phyloP scores from a whole-genome alignment of 352 stramenopile genomes.

The Hyaloperonospora brassicae region DNA sequence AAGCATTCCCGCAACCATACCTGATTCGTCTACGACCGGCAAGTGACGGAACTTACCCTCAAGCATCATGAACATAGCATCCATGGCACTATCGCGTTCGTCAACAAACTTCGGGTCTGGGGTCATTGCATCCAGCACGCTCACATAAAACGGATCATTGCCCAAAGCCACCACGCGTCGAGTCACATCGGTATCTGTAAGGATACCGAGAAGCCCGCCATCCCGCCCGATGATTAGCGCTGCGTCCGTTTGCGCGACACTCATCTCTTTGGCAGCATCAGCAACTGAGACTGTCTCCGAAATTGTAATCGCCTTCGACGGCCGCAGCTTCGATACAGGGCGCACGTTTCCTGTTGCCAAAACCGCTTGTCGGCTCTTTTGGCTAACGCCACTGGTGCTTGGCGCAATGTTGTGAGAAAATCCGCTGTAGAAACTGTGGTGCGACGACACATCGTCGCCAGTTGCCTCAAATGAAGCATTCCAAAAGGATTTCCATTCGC shows the following conservation, averaged over 20 bases:
- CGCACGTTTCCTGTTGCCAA: conserved; percentile 83
- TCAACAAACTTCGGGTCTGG: conserved; percentile 85
- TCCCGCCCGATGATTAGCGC: conserved; percentile 88
- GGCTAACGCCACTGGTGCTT: conserved; percentile 31
- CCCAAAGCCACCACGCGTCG: conserved; percentile 76
- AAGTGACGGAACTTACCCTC: conserved; percentile 94
- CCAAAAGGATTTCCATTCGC: conserved; percentile 87
- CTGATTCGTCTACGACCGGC: conserved; percentile 88
- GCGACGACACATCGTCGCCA: conserved; percentile 65
- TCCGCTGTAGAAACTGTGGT: conserved; percentile 75
- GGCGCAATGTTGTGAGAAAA: conserved; percentile 49
- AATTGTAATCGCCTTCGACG: conserved; percentile 87
- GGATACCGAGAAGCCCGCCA: conserved; percentile 90
- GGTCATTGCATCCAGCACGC: conserved; percentile 79
- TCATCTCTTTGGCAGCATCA: conserved; percentile 87
- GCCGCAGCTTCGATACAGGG: conserved; percentile 81
- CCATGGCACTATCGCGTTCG: conserved; percentile 83
- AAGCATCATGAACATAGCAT: conserved; percentile 88
- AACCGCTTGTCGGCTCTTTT: conserved; percentile 33
- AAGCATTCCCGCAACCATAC: conserved; percentile 92
- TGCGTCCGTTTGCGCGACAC: conserved; percentile 84
- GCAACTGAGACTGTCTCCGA: conserved; percentile 78
- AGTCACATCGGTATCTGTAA: conserved; percentile 91
- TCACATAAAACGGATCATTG: conserved; percentile 82
- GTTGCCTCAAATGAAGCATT: conserved; percentile 79